Evolutionary conservation across 306 rosid genomes (phyloP).

Genomic region (Elaeagnus macrophylla): DNA sequence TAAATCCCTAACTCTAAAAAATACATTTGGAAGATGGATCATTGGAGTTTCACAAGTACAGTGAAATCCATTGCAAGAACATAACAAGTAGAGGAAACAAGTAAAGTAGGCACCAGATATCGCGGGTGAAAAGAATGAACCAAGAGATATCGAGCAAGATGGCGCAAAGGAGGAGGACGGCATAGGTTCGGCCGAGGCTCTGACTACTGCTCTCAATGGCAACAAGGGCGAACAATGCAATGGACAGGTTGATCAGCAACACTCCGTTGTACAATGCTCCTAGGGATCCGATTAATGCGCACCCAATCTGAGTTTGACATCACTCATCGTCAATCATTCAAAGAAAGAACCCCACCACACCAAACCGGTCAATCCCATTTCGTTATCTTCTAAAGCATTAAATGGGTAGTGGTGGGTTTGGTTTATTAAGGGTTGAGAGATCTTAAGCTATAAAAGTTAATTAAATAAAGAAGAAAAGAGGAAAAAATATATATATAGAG

Average conservation of each 20-base stretch:
- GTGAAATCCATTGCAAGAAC: background rate
- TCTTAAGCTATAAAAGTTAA: too few species aligned
- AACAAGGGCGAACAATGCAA: slow-evolving; percentile 81
- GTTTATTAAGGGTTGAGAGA: background rate
- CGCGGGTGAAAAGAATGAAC: slow-evolving; percentile 68
- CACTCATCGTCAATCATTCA: background rate
- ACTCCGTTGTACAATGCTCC: slow-evolving; percentile 93
- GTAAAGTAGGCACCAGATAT: slow-evolving; percentile 52
- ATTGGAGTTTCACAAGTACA: too few species aligned
- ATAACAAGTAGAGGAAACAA: background rate
- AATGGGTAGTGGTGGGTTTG: background rate
- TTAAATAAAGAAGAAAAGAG: background rate
- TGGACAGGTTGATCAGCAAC: slow-evolving; percentile 56
- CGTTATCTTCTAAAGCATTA: too few species aligned
- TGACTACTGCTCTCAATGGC: slow-evolving; percentile 97
- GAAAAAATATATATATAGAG: background rate
- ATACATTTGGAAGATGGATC: too few species aligned
- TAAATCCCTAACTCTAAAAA: too few species aligned
- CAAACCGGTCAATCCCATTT: too few species aligned
- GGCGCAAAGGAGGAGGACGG: slow-evolving; percentile 69
- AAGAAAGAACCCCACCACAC: background rate
- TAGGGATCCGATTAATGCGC: slow-evolving; percentile 80
- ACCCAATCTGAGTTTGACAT: slow-evolving; percentile 45
- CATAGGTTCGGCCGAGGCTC: slow-evolving; percentile 92
- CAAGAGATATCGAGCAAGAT: slow-evolving; percentile 64